phyloP scores from a whole-genome alignment of 176 grass and related monocot genomes.

The Tillandsia fasciculata region DNA sequence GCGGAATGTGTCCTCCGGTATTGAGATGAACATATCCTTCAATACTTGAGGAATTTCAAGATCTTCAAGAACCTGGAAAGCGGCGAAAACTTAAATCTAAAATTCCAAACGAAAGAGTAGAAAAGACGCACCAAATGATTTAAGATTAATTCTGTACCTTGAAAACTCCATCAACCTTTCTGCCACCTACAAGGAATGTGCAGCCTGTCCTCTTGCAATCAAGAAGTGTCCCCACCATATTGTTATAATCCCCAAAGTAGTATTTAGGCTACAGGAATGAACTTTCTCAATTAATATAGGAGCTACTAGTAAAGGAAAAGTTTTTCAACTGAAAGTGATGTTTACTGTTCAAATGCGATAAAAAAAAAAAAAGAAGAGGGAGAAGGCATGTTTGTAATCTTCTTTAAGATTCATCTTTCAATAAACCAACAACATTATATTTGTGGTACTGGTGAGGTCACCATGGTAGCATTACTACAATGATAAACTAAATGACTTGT shows the following conservation, averaged over 20 bases:
- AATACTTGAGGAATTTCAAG: conserved; percentile 67
- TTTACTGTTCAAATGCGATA: neutral
- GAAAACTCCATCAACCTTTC: conserved; percentile 81
- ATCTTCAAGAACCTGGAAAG: conserved; percentile 64
- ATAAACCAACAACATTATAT: no score
- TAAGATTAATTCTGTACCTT: conserved; percentile 45
- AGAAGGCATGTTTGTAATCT: no score
- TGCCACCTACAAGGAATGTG: conserved; percentile 78
- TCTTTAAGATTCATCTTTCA: no score
- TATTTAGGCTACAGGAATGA: conserved; percentile 63
- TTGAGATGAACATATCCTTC: conserved; percentile 70
- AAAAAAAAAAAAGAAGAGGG: no score
- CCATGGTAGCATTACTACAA: no score
- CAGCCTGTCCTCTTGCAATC: conserved; percentile 79
- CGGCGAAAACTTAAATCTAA: conserved; percentile 13
- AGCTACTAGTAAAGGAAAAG: neutral
- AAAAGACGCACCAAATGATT: neutral
- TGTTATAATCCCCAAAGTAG: conserved; percentile 60
- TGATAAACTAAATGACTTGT: no score
- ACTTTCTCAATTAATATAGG: neutral
- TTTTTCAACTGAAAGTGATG: neutral
- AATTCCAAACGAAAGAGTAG: neutral
- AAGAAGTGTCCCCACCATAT: conserved; percentile 83
- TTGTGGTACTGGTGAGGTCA: no score
- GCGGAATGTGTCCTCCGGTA: conserved; percentile 67